Base-by-base conservation (phyloP, 257 asterid species). In the Solanum lycopersicoides region DNA sequence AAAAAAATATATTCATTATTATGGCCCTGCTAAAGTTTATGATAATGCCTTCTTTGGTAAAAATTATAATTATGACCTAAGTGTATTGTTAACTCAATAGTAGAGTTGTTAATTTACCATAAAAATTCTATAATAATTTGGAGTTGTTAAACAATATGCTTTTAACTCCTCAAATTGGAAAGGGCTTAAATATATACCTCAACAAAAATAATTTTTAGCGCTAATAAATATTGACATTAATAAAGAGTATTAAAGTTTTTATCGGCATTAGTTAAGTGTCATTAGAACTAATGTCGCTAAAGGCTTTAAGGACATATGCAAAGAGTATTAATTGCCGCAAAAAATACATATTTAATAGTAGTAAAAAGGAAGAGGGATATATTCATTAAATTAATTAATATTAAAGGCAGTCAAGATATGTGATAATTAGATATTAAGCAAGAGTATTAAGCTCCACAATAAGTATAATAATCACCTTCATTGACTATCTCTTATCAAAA, bases 371-470 rank as follows among this genome's bases (percentile, higher is more conserved):
- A 42, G 71, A 80, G 44, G 60, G 89, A n/a, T 72, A 6, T 10
- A 23, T 23, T 60, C 65, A 23, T 77, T 66, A 68, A 71, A 21
- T 83, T 66, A 69, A 73, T 35, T 73, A 72, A 18, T 72, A 9
- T 72, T 72, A 53, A 45, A 15, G 32, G 74, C 76, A 86, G 89
- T 87, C 66, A 83, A 74, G 89, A 50, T 88, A 65, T 42, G 88
- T 87, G 88, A 90, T 87, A 72, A 71, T 71, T 71, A 8, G 12
- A 71, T 23, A 71, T 71, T 71, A 71, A 66, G 35, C 72, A 66
- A 65, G 18, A 65, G 4, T 66, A 66, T 66, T 66, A 12, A 32
- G 42, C 42, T 1, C 77, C 42, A 71, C 41, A 32, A 32, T 71
- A 32, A 71, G 42, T 16, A 11, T 32, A 71, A 71, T 71, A 16